phyloP scores from a whole-genome alignment of 495 filamentous ascomycete genomes.

The Penicillium goetzii region DNA sequence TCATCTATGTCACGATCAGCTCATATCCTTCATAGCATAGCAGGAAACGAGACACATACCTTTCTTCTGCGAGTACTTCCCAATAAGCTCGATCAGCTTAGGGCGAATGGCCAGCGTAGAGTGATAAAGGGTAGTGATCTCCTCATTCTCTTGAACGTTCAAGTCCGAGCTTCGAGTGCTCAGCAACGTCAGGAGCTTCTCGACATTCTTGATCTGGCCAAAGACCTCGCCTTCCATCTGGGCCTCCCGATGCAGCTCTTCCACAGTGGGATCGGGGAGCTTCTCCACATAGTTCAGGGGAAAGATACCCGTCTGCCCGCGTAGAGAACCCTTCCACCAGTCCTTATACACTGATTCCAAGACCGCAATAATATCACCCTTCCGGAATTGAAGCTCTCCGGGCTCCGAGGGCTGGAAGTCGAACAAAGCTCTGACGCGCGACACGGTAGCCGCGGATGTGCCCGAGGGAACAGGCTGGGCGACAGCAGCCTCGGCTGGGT shows the following conservation, averaged over 20 bases:
- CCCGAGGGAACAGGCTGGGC: slow-evolving; percentile 60
- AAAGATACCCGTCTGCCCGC: slow-evolving; percentile 96
- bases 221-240: slow-evolving; percentile 98
- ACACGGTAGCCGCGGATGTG: slow-evolving; percentile 97
- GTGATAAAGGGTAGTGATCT: slow-evolving; percentile 92
- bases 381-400: slow-evolving; percentile 93
- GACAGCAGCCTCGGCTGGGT: slow-evolving; percentile 44
- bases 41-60: slow-evolving; percentile 54
- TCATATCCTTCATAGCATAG: slow-evolving; percentile 12
- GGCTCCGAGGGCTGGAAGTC: slow-evolving; percentile 94
- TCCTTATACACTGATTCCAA: slow-evolving; percentile 98
- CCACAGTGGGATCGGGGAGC: slow-evolving; percentile 87
- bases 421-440: slow-evolving; percentile 88
- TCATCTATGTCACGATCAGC: slow-evolving; percentile 66
- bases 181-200: slow-evolving; percentile 90
- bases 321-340: slow-evolving; percentile 97
- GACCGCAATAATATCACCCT: slow-evolving; percentile 96
- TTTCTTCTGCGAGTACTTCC: slow-evolving; percentile 99
- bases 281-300: slow-evolving; percentile 99
- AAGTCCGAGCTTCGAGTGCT: slow-evolving; percentile 93
- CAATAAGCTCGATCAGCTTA: slow-evolving; percentile 96
- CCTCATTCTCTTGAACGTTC: slow-evolving; percentile 85
- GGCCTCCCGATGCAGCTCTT: slow-evolving; percentile 93
- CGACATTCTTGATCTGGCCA: slow-evolving; percentile 97
- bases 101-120: slow-evolving; percentile 91